Conservation (phyloP, 2,329 filamentous ascomycete genomes). For the Colletotrichum sp. region DNA sequence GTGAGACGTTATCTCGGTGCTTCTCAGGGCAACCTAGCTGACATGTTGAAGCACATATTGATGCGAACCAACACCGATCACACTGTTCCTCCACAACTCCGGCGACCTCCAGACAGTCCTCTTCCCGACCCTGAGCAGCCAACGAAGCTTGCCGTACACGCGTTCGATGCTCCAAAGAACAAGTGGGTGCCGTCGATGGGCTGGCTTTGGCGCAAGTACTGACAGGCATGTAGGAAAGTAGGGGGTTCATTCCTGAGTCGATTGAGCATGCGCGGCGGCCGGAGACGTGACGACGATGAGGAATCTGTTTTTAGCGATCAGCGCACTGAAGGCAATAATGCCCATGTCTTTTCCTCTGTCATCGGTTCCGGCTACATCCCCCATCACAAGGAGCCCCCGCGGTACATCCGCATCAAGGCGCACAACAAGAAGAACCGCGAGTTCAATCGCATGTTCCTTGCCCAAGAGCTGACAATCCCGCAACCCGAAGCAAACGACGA, state of each 20-base stretch:
- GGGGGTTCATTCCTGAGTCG: slow-evolving; percentile 89
- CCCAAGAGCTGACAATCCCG: slow-evolving; percentile 75
- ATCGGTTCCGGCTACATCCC: slow-evolving; percentile 79
- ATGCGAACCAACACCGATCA: slow-evolving; percentile 70
- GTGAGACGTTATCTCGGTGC: slow-evolving; percentile 19
- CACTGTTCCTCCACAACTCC: slow-evolving; percentile 61
- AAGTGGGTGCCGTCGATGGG: slow-evolving; percentile 54
- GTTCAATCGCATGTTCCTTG: slow-evolving; percentile 88
- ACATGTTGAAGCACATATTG: slow-evolving; percentile 59
- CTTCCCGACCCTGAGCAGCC: slow-evolving; percentile 44
- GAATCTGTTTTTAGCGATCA: slow-evolving; percentile 72
- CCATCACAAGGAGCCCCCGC: slow-evolving; percentile 84
- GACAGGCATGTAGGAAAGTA: slow-evolving; percentile 68
- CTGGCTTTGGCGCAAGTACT: not conserved
- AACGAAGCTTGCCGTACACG: slow-evolving; percentile 38
- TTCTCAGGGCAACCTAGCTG: not conserved
- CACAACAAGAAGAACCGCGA: slow-evolving; percentile 82
- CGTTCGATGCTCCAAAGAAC: slow-evolving; percentile 58
- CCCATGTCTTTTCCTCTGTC: slow-evolving; percentile 80
- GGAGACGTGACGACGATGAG: slow-evolving; percentile 76
- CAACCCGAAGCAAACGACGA: not conserved
- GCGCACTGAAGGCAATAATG: slow-evolving; percentile 81
- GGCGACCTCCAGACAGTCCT: slow-evolving; percentile 59
- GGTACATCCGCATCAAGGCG: slow-evolving; percentile 85
- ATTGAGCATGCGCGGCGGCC: slow-evolving; percentile 71